Conservation (phyloP, 805 yeast species). For the Kluyveromyces dobzhanskii region DNA sequence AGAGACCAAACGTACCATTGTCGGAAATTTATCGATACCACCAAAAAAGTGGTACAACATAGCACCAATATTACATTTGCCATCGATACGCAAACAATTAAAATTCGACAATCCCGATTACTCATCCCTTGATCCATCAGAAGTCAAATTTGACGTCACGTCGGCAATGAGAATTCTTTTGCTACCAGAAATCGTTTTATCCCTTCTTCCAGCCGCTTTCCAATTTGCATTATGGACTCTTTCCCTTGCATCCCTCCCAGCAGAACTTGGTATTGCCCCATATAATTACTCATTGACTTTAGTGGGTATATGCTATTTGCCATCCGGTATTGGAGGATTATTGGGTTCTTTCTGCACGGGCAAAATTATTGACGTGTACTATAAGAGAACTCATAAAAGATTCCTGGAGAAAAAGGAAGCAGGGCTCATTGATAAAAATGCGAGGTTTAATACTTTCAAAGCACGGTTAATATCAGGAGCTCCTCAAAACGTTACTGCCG, state of each 20-base stretch:
- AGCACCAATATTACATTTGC: conserved; percentile 36
- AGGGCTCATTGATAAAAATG: conserved; percentile 19
- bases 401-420: conserved; percentile 16
- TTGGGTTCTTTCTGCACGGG: conserved; percentile 56
- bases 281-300: conserved; percentile 47
- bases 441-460: conserved; percentile 43
- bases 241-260: conserved; percentile 54
- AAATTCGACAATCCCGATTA: conserved; percentile 25
- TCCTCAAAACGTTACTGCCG: conserved; percentile 37
- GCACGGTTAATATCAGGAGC: conserved; percentile 42
- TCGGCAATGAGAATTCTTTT: conserved; percentile 39
- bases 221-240: conserved; percentile 66
- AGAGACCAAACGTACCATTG: conserved; percentile 63
- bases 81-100: conserved; percentile 15
- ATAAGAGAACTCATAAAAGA: conserved; percentile 27
- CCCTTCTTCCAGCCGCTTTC: conserved; percentile 51
- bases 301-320: conserved; percentile 64
- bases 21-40: conserved; percentile 61
- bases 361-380: conserved; percentile 42
- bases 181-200: conserved; percentile 38
- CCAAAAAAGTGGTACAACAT: conserved; percentile 38
- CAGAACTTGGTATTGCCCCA: conserved; percentile 36
- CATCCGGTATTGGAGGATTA: conserved; percentile 65
- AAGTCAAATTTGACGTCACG: conserved; percentile 23
- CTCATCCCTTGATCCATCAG: conserved; percentile 20